Evolutionary conservation across 345 rosid species (phyloP).

Genomic region (Gossypium bickii): DNA sequence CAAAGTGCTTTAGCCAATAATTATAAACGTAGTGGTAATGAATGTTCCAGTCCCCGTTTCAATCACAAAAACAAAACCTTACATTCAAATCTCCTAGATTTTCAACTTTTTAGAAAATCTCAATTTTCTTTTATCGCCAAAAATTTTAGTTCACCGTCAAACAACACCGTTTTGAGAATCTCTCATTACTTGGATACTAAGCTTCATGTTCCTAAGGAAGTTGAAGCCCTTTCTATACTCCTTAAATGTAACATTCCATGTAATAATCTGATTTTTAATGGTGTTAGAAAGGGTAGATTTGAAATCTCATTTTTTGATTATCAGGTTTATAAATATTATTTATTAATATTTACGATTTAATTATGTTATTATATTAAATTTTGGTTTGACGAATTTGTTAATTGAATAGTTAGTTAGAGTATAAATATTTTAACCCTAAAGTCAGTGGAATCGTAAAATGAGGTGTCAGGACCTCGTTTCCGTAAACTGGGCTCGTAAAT

Average conservation of each 20-base stretch:
- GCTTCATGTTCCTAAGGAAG: slow-evolving; percentile 42
- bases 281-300: too few species aligned
- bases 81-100: slow-evolving; percentile 32
- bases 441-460: too few species aligned
- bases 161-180: slow-evolving; percentile 44
- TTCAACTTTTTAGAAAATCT: slow-evolving; percentile 37
- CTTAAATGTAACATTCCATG: slow-evolving; percentile 20
- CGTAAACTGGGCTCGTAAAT: too few species aligned
- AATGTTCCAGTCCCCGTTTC: slow-evolving; percentile 27
- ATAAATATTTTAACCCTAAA: too few species aligned
- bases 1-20: slow-evolving; percentile 53
- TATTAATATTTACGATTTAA: too few species aligned
- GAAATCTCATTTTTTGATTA: too few species aligned
- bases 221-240: slow-evolving; percentile 71
- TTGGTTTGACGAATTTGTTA: too few species aligned
- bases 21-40: slow-evolving; percentile 53
- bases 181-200: slow-evolving; percentile 61
- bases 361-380: too few species aligned
- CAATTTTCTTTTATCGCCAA: not conserved
- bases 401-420: too few species aligned
- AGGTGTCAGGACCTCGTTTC: too few species aligned
- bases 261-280: too few species aligned
- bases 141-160: slow-evolving; percentile 26
- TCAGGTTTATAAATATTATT: too few species aligned
- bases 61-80: slow-evolving; percentile 16